Evolutionary conservation across 192 early-diverging fungal species (phyloP).

Genomic region (Umbelopsis vinacea): DNA sequence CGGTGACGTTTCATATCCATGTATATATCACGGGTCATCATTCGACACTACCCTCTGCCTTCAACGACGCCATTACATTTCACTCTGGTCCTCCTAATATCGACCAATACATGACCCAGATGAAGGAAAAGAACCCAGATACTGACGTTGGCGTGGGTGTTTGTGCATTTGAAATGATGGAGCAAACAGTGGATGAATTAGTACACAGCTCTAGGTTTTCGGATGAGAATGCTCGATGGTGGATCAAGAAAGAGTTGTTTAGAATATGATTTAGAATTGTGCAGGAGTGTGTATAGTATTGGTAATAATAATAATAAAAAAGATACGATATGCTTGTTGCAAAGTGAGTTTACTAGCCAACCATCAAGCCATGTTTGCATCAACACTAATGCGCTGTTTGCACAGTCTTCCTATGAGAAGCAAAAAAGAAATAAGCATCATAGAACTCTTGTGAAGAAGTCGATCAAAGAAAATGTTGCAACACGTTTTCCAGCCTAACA

Average conservation of each 20-base stretch:
- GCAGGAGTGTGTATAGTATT: neutral
- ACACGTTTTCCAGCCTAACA: too few species aligned
- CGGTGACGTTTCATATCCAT: neutral
- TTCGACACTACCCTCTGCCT: neutral
- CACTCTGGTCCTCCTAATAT: conserved; percentile 11
- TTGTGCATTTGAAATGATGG: neutral
- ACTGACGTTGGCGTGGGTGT: conserved; percentile 7
- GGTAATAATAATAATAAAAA: neutral
- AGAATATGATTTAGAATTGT: neutral
- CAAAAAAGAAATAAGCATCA: too few species aligned
- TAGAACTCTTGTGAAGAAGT: too few species aligned
- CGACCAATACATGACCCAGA: neutral
- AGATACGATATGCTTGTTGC: too few species aligned
- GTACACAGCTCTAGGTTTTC: conserved; percentile 1
- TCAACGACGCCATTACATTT: neutral
- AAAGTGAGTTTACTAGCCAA: too few species aligned
- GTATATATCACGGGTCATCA: conserved; percentile 12
- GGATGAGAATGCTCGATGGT: conserved; percentile 7
- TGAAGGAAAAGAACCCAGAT: neutral
- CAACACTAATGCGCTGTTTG: too few species aligned
- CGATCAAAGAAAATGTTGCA: too few species aligned
- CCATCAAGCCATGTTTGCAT: too few species aligned
- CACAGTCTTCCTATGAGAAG: too few species aligned
- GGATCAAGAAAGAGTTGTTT: conserved; percentile 14
- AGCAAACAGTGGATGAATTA: neutral